A percentile compares a stretch with the other conserved stretches of the same genome.
Evolutionary conservation across 1,284 basidiomycete species (phyloP).

Genomic region (Leccinum pallidistipes): DNA sequence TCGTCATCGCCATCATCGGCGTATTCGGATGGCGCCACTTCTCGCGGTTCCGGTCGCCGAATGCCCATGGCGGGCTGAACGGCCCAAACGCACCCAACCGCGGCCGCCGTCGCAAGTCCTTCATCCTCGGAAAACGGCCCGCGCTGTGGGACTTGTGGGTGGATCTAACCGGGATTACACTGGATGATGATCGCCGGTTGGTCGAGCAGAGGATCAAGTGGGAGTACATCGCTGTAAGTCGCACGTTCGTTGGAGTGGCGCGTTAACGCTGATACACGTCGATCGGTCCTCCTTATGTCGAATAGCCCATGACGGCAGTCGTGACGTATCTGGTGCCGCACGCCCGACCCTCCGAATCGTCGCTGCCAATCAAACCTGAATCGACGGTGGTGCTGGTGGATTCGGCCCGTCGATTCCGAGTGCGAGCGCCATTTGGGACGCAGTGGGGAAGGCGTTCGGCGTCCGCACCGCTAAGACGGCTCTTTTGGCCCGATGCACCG

Average conservation of each 20-base stretch:
- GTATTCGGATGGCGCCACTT: constrained; percentile 46
- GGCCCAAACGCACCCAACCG: background rate
- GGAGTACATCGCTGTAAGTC: constrained; percentile 33
- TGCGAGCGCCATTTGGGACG: background rate
- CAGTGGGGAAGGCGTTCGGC: background rate
- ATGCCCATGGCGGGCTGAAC: background rate
- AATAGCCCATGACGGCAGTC: constrained; percentile 22
- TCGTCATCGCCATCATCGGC: constrained; percentile 40
- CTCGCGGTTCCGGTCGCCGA: constrained; percentile 24
- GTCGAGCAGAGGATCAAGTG: constrained; percentile 19
- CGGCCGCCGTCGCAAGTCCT: background rate
- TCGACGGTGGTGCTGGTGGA: background rate
- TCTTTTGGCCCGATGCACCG: background rate
- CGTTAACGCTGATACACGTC: constrained; percentile 1
- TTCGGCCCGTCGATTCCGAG: background rate
- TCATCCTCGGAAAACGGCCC: constrained; percentile 33
- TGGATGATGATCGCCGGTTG: background rate
- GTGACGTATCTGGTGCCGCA: constrained; percentile 6
- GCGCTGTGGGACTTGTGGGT: constrained; percentile 46
- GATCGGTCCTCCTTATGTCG: constrained; percentile 1
- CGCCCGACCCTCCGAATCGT: background rate
- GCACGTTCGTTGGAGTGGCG: background rate
- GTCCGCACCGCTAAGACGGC: constrained; percentile 8
- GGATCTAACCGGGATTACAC: background rate
- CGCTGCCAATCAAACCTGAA: background rate